phyloP scores from a whole-genome alignment of 495 filamentous ascomycete genomes.

The Rhypophila decipiens region DNA sequence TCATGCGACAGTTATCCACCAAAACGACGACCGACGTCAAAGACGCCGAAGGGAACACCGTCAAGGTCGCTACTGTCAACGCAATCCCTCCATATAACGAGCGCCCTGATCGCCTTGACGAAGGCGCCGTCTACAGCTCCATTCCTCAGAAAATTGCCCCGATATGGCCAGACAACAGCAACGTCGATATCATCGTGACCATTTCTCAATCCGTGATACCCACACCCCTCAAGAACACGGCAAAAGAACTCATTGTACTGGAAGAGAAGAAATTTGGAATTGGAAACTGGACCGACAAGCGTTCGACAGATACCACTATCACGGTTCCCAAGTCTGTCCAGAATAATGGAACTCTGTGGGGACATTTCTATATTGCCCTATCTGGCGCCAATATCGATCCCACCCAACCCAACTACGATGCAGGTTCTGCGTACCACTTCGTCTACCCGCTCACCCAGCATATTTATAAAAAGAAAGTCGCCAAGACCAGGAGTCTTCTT shows the following conservation, averaged over 20 bases:
- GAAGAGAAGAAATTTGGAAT: slow-evolving; percentile 77
- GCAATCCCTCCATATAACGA: slow-evolving; percentile 60
- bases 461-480: slow-evolving; percentile 81
- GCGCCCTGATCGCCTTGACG: slow-evolving; percentile 52
- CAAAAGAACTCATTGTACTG: slow-evolving; percentile 57
- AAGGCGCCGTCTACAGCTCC: slow-evolving; percentile 59
- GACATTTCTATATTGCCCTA: slow-evolving; percentile 82
- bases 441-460: slow-evolving; percentile 81
- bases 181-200: slow-evolving; percentile 79
- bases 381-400: slow-evolving; percentile 73
- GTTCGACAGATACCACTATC: slow-evolving; percentile 72
- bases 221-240: slow-evolving; percentile 54
- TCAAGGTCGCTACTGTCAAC: slow-evolving; percentile 38
- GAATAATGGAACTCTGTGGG: slow-evolving; percentile 89
- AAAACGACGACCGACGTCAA: slow-evolving; percentile 40
- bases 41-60: slow-evolving; percentile 39
- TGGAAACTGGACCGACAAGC: slow-evolving; percentile 72
- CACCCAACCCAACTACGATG: slow-evolving; percentile 59
- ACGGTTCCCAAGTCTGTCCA: slow-evolving; percentile 73
- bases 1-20: slow-evolving; percentile 38
- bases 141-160: slow-evolving; percentile 74
- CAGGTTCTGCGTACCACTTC: slow-evolving; percentile 72
- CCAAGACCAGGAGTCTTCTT: slow-evolving; percentile 86
- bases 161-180: slow-evolving; percentile 76
- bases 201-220: slow-evolving; percentile 68